Base-by-base conservation (phyloP, 768 basidiomycete species). In the Macrolepiota albuminosa region DNA sequence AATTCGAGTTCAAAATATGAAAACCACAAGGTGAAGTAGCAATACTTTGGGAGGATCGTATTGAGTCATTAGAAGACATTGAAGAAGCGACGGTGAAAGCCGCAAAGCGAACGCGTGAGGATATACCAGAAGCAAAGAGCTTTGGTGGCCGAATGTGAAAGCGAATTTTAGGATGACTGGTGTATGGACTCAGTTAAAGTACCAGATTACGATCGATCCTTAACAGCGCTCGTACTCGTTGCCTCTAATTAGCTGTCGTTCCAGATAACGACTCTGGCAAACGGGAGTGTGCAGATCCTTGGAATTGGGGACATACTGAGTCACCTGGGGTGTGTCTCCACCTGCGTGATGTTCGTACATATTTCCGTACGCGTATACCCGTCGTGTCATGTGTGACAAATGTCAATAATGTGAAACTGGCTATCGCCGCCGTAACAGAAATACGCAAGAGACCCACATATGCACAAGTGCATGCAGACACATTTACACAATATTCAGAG, bases 321-420 rank as follows among this genome's bases (percentile, higher is more conserved):
- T 33, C n/a, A 43, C 21, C 39, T 54, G 52, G 50, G 26, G 46
- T 36, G 33, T 33, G 21, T 34, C 24, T n/a, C 13, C 10, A 31
- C 37, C 13, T 40, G 7, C 21, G 9, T 57, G 51, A 60, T 63
- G 60, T 56, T 60, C 48, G 33, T 53, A 60, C 48, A 29, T 40
- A 60, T 51, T 24, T 16, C 29, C 18, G 1, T 6, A 21, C 21
- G 1, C 21, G 21, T 21, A 21, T 21, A 21, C 21, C 26, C 24
- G 29, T 59, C 54, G 55, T 50, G 62, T 63, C 58, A 63, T 57
- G 46, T 42, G 40, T 56, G 29, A 24, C 54, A 59, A 36, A 56
- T 63, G 58, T 53, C 62, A 63, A 18, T 40, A 50, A 57, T 54
- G 62, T 63, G 46, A 63, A 60, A 36, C n/a, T 5, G 31, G 16